These are phyloP conservation scores for Chytriomyces confervae DNA, from an alignment of 192 early-diverging fungal species.

Conservation along the genomic window DNA sequence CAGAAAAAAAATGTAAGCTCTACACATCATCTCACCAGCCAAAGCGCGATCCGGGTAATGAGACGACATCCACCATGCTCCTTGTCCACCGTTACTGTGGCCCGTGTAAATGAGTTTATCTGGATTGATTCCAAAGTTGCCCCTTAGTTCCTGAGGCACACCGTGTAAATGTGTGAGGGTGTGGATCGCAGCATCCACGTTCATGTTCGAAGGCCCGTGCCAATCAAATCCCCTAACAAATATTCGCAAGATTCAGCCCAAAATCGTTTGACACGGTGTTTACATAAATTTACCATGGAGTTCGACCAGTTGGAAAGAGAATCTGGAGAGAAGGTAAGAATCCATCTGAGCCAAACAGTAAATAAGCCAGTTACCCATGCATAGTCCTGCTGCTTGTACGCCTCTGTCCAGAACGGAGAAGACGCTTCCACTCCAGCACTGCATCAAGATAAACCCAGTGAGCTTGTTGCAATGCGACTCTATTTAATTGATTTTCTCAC, in stretches of 20 bases:
- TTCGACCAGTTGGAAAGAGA: constrained; percentile 72
- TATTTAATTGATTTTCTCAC: constrained; percentile 23
- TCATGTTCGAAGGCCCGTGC: constrained; percentile 73
- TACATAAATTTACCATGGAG: constrained; percentile 60
- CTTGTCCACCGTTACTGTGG: constrained; percentile 82
- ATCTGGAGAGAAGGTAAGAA: constrained; percentile 45
- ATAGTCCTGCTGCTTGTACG: constrained; percentile 59
- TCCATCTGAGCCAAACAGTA: constrained; percentile 19
- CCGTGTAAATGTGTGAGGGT: constrained; percentile 58
- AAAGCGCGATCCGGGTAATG: constrained; percentile 77
- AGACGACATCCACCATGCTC: constrained; percentile 72
- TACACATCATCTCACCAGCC: constrained; percentile 51
- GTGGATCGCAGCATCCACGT: constrained; percentile 63
- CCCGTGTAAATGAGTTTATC: constrained; percentile 64
- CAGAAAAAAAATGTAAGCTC: not conserved
- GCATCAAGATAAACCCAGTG: not conserved
- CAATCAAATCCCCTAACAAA: constrained; percentile 75
- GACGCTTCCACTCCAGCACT: constrained; percentile 70
- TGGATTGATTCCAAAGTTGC: constrained; percentile 43
- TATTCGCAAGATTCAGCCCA: not conserved
- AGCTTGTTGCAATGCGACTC: not conserved
- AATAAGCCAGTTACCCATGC: constrained; percentile 56
- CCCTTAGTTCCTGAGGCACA: constrained; percentile 47
- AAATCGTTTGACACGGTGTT: not conserved
- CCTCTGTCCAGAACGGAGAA: constrained; percentile 64